Conservation (phyloP, 345 rosid species). For the Salix purpurea region DNA sequence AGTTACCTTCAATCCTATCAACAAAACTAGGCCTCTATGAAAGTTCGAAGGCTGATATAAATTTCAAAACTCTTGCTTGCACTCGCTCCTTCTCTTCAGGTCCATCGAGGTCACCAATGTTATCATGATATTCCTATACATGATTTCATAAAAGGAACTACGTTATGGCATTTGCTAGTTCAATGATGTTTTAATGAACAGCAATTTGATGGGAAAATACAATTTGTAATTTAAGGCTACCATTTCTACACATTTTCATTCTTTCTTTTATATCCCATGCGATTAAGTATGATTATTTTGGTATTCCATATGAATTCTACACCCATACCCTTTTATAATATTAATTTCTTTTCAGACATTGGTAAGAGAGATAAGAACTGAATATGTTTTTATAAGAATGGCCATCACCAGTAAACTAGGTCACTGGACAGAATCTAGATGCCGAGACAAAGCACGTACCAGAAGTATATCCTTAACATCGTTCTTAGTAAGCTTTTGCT, state of each 20-base stretch:
- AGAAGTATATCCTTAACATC: conserved; percentile 76
- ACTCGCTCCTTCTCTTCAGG: conserved; percentile 85
- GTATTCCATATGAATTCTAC: no score
- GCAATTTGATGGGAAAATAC: neutral
- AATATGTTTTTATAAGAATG: no score
- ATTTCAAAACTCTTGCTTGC: conserved; percentile 64
- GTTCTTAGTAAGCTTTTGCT: conserved; percentile 72
- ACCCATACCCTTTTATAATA: no score
- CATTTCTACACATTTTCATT: no score
- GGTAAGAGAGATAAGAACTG: neutral
- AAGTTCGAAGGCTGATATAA: conserved; percentile 61
- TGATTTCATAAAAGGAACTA: neutral
- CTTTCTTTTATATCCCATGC: no score
- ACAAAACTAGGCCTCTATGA: neutral
- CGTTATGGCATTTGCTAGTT: neutral
- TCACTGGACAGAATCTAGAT: neutral
- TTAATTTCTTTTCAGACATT: no score
- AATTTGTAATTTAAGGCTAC: no score
- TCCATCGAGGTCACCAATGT: conserved; percentile 91
- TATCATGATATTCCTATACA: conserved; percentile 82
- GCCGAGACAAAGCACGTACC: conserved; percentile 37
- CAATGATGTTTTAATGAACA: no score
- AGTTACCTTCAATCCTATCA: neutral
- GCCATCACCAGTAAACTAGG: neutral
- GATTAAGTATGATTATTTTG: neutral